Conservation (phyloP, 2,329 filamentous ascomycete genomes). For the Trichothecium sympodiale region DNA sequence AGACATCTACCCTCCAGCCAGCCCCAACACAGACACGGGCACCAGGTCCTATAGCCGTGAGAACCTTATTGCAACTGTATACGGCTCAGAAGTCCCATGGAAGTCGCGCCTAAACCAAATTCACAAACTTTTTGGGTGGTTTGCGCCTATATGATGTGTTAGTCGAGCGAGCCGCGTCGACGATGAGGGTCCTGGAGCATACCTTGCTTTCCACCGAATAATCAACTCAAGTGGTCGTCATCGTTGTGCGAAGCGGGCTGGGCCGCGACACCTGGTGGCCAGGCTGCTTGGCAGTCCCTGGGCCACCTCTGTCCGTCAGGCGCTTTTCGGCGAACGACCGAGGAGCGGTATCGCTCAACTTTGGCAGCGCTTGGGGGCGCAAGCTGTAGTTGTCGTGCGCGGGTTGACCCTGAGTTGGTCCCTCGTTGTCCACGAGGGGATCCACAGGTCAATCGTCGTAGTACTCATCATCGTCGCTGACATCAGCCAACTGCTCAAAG, state of each 20-base stretch:
- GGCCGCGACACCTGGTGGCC: slow-evolving; percentile 45
- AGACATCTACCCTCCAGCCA: too few relatives aligned
- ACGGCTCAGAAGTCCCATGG: too few relatives aligned
- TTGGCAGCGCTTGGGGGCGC: slow-evolving; percentile 24
- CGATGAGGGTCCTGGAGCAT: too few relatives aligned
- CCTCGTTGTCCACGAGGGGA: slow-evolving; percentile 82
- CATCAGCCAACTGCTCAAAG: slow-evolving; percentile 95
- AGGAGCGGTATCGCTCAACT: slow-evolving; percentile 33
- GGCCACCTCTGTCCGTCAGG: slow-evolving; percentile 33
- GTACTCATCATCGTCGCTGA: slow-evolving; percentile 88
- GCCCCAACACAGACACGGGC: too few relatives aligned
- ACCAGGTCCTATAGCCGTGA: too few relatives aligned
- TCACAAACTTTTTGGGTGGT: too few relatives aligned
- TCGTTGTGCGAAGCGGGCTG: slow-evolving; percentile 59
- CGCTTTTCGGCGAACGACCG: slow-evolving; percentile 33
- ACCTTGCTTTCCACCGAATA: slow-evolving; percentile 9
- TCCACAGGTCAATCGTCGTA: slow-evolving; percentile 95
- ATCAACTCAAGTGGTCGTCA: slow-evolving; percentile 47
- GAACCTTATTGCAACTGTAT: too few relatives aligned
- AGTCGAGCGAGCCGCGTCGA: too few relatives aligned
- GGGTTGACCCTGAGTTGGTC: slow-evolving; percentile 53
- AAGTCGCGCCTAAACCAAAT: too few relatives aligned
- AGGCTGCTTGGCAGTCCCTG: slow-evolving; percentile 30
- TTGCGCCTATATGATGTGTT: too few relatives aligned
- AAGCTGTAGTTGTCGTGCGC: slow-evolving; percentile 30